These are phyloP conservation scores for Chenopodium album DNA, from an alignment of 148 eudicot genomes.

Conservation along the genomic window DNA sequence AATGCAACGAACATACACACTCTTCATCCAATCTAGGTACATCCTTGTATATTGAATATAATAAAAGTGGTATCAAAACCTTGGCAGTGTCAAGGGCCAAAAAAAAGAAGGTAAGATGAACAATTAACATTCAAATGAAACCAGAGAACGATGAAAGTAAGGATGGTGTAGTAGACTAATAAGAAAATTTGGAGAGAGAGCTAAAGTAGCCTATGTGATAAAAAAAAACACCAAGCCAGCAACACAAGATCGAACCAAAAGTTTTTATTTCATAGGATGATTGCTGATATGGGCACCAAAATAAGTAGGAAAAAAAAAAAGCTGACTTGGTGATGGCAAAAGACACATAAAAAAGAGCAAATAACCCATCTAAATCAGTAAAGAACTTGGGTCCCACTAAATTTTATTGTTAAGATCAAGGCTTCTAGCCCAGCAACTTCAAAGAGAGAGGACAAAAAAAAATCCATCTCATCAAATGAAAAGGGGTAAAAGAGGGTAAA, in stretches of 20 bases:
- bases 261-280: too few species aligned
- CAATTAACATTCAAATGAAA: not conserved
- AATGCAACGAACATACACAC: not conserved
- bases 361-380: too few species aligned
- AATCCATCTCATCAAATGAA: not conserved
- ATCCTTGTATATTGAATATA: too few species aligned
- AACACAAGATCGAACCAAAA: too few species aligned
- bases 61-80: not conserved
- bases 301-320: too few species aligned
- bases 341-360: not conserved
- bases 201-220: too few species aligned
- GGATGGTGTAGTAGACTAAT: not conserved
- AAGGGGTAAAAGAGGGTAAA: not conserved
- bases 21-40: not conserved
- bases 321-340: not conserved
- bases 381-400: too few species aligned
- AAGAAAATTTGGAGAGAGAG: too few species aligned
- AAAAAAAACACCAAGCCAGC: too few species aligned
- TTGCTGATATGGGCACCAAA: too few species aligned
- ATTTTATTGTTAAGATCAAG: not conserved
- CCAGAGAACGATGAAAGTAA: not conserved
- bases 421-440: not conserved
- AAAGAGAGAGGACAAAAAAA: too few species aligned
- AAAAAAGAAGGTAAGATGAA: not conserved
- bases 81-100: not conserved